phyloP scores from a whole-genome alignment of 2,329 filamentous ascomycete genomes.

The Leptographium lundbergii region DNA sequence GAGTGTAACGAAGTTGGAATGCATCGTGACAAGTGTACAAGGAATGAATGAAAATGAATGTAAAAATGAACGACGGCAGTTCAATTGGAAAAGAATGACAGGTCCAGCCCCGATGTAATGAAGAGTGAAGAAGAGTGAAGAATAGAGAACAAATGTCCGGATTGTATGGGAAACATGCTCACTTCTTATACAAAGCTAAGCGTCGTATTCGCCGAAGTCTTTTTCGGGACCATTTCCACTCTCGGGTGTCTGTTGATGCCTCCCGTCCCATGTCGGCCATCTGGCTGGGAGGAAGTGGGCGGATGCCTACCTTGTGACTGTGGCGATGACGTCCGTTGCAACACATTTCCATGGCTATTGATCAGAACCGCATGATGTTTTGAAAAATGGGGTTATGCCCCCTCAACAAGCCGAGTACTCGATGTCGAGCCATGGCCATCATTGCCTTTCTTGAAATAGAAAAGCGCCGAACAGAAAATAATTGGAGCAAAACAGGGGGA shows the following conservation, averaged over 20 bases:
- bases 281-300: background rate
- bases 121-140: conserved; percentile 1
- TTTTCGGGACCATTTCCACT: background rate
- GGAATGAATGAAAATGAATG: conserved; percentile 11
- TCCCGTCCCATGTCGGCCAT: background rate
- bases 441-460: background rate
- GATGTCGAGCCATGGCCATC: background rate
- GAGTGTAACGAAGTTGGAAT: conserved; percentile 21
- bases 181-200: conserved; percentile 2
- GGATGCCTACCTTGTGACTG: background rate
- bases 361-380: background rate
- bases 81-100: background rate
- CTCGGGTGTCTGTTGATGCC: background rate
- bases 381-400: background rate
- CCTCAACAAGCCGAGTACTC: background rate
- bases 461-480: background rate
- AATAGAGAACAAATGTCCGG: background rate
- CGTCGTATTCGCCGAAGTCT: background rate
- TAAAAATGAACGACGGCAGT: conserved; percentile 21
- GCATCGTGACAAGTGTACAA: conserved; percentile 6
- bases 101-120: background rate
- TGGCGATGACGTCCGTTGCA: background rate
- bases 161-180: background rate
- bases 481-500: background rate
- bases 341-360: background rate